Evolutionary conservation across 257 asterid genomes (phyloP).

Genomic region (Agastache rugosa): DNA sequence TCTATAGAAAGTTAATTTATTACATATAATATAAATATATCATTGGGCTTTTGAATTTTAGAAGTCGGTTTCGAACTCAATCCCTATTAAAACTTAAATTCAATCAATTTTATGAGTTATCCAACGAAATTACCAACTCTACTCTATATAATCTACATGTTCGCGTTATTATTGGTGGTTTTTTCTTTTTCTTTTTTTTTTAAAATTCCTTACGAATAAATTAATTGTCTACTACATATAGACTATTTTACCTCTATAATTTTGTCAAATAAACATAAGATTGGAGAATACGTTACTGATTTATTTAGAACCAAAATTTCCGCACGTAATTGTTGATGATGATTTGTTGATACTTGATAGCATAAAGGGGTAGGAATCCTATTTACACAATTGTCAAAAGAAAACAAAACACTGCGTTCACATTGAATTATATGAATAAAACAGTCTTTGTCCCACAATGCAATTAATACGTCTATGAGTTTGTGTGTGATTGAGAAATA

Average conservation of each 20-base stretch:
- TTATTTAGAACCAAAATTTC: constrained; percentile 14
- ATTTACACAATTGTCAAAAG: constrained; percentile 29
- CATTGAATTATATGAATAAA: constrained; percentile 28
- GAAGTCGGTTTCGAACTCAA: too few species aligned
- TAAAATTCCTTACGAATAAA: not conserved
- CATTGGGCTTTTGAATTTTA: not conserved
- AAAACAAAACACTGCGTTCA: constrained; percentile 36
- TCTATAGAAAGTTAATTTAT: not conserved
- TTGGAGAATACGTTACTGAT: not conserved
- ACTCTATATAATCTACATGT: not conserved
- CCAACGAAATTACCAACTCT: not conserved
- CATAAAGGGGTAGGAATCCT: not conserved
- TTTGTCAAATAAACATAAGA: not conserved
- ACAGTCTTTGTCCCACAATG: constrained; percentile 4
- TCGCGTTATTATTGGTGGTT: not conserved
- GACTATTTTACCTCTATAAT: not conserved
- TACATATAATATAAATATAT: not conserved
- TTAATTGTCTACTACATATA: not conserved
- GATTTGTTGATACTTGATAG: not conserved
- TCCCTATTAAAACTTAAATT: not conserved
- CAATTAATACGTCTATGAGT: not conserved
- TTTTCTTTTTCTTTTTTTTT: not conserved
- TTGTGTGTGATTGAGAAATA: not conserved
- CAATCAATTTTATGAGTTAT: not conserved
- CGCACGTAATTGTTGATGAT: constrained; percentile 25